phyloP scores from a whole-genome alignment of 1,139 yeast genomes.

The Geotrichum reessii region DNA sequence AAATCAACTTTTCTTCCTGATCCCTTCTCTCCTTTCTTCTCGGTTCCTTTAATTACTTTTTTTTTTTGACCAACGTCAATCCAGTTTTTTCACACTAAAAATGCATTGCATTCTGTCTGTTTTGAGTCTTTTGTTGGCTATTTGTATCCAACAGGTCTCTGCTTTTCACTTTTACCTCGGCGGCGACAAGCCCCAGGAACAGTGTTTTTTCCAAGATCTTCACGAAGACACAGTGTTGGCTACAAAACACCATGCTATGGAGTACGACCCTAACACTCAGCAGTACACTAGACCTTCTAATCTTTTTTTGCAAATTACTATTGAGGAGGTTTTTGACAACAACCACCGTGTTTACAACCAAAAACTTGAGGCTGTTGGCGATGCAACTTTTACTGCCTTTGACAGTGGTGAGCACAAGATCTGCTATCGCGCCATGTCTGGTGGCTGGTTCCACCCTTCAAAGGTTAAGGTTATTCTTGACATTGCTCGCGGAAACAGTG shows the following conservation, averaged over 20 bases:
- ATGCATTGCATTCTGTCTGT: conserved; percentile 10
- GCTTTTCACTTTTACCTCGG: conserved; percentile 51
- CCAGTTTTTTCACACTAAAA: neutral
- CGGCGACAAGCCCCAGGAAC: conserved; percentile 47
- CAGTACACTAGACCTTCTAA: conserved; percentile 45
- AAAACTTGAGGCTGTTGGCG: conserved; percentile 53
- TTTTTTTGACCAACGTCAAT: neutral
- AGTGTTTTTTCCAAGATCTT: conserved; percentile 64
- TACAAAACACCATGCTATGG: conserved; percentile 54
- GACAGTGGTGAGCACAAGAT: conserved; percentile 70
- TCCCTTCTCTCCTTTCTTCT: neutral
- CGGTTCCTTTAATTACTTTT: too few relatives aligned
- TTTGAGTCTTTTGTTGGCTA: conserved; percentile 9
- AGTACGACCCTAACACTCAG: conserved; percentile 43
- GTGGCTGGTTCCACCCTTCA: conserved; percentile 51
- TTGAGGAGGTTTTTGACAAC: conserved; percentile 60
- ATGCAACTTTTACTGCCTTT: conserved; percentile 61
- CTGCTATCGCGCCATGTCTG: conserved; percentile 60
- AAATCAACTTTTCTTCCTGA: neutral
- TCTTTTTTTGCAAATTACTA: conserved; percentile 47
- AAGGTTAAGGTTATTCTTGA: conserved; percentile 47
- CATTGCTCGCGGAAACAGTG: conserved; percentile 50
- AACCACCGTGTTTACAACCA: conserved; percentile 66
- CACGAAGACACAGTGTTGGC: conserved; percentile 53
- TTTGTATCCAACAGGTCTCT: conserved; percentile 21